phyloP scores from a whole-genome alignment of 176 grass and related monocot genomes.

The Triticum dicoccoides region DNA sequence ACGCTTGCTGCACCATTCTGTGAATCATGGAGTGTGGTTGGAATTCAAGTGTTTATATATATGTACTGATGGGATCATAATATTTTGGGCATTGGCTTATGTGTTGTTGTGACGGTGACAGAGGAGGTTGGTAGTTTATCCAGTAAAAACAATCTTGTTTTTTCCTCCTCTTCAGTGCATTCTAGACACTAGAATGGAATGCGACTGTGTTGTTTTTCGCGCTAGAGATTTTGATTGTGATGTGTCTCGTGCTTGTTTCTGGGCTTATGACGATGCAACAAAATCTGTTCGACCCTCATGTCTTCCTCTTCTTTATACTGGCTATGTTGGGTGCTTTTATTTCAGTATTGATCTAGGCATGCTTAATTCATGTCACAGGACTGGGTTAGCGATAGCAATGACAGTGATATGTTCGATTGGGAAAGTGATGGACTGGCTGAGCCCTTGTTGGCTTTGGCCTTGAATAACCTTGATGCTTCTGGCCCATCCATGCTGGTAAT shows the following conservation, averaged over 20 bases:
- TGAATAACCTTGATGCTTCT: conserved; percentile 7
- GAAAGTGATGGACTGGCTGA: conserved; percentile 1
- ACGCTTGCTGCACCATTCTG: background rate
- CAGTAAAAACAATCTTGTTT: background rate
- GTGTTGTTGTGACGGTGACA: background rate
- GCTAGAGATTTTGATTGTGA: background rate
- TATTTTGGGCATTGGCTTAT: background rate
- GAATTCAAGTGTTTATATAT: background rate
- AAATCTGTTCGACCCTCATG: background rate
- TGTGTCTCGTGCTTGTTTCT: background rate
- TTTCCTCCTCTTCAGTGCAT: background rate
- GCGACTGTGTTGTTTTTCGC: background rate
- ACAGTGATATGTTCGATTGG: conserved; percentile 25
- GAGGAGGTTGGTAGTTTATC: background rate
- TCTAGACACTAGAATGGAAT: background rate
- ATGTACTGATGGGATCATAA: background rate
- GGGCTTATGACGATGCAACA: background rate
- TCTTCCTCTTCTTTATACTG: background rate
- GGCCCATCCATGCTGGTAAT: background rate
- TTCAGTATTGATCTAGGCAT: background rate
- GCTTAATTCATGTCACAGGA: conserved; percentile 30
- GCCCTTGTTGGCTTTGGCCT: background rate
- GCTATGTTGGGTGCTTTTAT: background rate
- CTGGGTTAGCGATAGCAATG: conserved; percentile 34
- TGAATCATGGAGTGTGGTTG: background rate